phyloP scores from a whole-genome alignment of 1,139 yeast genomes.

The Kodamaea fungicola region DNA sequence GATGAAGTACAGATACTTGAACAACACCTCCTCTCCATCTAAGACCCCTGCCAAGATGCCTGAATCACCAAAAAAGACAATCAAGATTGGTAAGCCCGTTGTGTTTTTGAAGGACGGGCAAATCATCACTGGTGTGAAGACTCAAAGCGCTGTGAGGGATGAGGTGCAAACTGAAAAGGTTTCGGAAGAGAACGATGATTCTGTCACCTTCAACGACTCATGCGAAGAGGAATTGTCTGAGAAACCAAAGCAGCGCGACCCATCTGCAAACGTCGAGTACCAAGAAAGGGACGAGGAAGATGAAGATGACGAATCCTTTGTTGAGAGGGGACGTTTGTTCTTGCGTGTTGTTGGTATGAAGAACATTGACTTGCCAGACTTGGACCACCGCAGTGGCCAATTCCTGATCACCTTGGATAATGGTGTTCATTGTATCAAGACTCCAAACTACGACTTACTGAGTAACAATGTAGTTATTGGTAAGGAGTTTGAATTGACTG shows the following conservation, averaged over 20 bases:
- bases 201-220: constrained; percentile 11
- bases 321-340: constrained; percentile 75
- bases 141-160: constrained; percentile 18
- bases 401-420: constrained; percentile 79
- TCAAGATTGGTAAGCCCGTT: constrained; percentile 42
- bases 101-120: constrained; percentile 31
- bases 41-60: constrained; percentile 1
- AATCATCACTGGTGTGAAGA: constrained; percentile 22
- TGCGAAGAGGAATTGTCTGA: constrained; percentile 4
- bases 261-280: constrained; percentile 2
- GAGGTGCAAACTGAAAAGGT: constrained; percentile 21
- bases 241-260: constrained; percentile 2
- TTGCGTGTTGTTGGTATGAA: constrained; percentile 60
- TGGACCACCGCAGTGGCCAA: constrained; percentile 53
- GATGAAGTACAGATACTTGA: constrained; percentile 13
- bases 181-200: constrained; percentile 1
- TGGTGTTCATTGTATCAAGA: constrained; percentile 81
- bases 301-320: constrained; percentile 5
- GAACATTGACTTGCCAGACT: constrained; percentile 56
- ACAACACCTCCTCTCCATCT: constrained; percentile 6
- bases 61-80: constrained; percentile 21
- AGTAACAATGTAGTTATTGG: constrained; percentile 46
- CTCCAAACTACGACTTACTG: constrained; percentile 56
- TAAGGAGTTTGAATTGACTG: constrained; percentile 84
- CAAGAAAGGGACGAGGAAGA: constrained; percentile 3